Evolutionary conservation across 1,284 basidiomycete genomes (phyloP).

Genomic region (Veloboletus limbatus): DNA sequence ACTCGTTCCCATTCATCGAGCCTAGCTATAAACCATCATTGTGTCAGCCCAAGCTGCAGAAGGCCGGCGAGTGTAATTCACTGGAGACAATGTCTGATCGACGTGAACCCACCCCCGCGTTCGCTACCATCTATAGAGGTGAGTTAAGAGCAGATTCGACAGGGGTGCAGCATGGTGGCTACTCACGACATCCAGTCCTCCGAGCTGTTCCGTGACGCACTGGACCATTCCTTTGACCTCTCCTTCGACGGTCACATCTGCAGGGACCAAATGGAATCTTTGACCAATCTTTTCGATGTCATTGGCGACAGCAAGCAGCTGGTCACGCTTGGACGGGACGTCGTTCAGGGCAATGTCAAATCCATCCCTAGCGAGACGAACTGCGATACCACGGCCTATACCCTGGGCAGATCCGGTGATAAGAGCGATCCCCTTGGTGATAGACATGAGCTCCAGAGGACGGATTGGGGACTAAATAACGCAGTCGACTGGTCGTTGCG

Average conservation of each 20-base stretch:
- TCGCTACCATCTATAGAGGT: constrained; percentile 19
- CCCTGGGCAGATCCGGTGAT: constrained; percentile 22
- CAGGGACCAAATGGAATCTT: constrained; percentile 13
- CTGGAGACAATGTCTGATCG: constrained; percentile 4
- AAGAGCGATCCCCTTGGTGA: constrained; percentile 16
- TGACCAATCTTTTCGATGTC: constrained; percentile 18
- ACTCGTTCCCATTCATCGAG: constrained; percentile 26
- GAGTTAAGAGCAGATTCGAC: not conserved
- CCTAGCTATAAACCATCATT: constrained; percentile 17
- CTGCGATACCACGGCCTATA: constrained; percentile 14
- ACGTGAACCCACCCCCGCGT: constrained; percentile 8
- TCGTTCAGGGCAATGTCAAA: constrained; percentile 18
- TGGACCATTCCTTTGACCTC: constrained; percentile 15
- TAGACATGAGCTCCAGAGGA: constrained; percentile 9
- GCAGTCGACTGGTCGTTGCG: too few species aligned
- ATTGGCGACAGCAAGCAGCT: constrained; percentile 5
- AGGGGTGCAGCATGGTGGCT: too few species aligned
- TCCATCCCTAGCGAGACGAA: constrained; percentile 21
- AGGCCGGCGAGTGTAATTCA: not conserved
- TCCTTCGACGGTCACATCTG: constrained; percentile 10
- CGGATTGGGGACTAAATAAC: not conserved
- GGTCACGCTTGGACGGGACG: constrained; percentile 13
- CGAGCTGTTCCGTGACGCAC: constrained; percentile 3
- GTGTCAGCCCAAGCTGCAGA: not conserved
- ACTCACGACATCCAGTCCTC: constrained; percentile 17